Percentiles rank a stretch among this genome's conserved stretches.
phyloP scores from a whole-genome alignment of 1,139 yeast genomes.

The Pichia sp. region DNA sequence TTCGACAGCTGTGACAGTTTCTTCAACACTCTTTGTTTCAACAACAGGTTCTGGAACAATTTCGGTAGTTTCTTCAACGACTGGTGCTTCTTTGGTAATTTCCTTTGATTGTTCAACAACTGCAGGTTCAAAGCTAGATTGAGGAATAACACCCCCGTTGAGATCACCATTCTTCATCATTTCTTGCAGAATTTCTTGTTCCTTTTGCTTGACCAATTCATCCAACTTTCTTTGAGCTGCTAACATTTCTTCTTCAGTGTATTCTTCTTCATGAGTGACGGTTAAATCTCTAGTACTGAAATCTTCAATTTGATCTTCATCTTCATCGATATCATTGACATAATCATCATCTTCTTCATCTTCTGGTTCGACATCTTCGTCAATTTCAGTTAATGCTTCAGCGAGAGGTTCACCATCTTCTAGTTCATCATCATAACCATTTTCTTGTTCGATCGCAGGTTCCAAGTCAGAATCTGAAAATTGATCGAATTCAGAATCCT shows the following conservation, averaged over 20 bases:
- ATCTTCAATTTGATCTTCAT: background rate
- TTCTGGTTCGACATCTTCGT: background rate
- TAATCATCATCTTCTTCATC: constrained; percentile 3
- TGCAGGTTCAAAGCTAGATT: background rate
- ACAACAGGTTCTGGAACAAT: background rate
- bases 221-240: constrained; percentile 29
- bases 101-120: background rate
- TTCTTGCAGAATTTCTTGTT: constrained; percentile 27
- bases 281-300: background rate
- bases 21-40: background rate
- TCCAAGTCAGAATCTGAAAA: background rate
- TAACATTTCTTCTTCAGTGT: constrained; percentile 24
- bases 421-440: background rate
- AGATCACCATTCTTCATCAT: constrained; percentile 21
- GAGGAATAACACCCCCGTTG: background rate
- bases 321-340: constrained; percentile 1
- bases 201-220: constrained; percentile 26
- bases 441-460: constrained; percentile 1
- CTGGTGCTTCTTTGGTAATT: background rate
- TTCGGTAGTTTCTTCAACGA: background rate
- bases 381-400: background rate
- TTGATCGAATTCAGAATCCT: background rate
- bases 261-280: constrained; percentile 7
- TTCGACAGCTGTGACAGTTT: too few relatives aligned
- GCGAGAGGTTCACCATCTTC: background rate